phyloP scores from a whole-genome alignment of 192 early-diverging fungal species.

The Gigaspora rosea region DNA sequence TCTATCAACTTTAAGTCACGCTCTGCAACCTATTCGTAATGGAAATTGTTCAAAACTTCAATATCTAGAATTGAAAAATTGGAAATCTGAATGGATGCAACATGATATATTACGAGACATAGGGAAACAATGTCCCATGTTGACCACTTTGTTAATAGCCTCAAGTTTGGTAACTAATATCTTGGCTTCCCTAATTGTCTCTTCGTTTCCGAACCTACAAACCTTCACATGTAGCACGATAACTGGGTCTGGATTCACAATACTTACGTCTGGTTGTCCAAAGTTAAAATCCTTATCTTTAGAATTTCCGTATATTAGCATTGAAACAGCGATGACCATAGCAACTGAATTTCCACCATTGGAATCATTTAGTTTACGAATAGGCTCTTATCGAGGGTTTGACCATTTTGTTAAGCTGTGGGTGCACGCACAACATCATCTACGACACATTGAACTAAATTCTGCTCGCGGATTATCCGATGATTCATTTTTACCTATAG shows the following conservation, averaged over 20 bases:
- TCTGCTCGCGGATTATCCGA: neutral
- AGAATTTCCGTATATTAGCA: slow-evolving; percentile 17
- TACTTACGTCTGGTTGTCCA: neutral
- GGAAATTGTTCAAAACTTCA: slow-evolving; percentile 1
- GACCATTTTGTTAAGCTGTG: neutral
- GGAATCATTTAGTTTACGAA: slow-evolving; percentile 18
- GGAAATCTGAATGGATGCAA: slow-evolving; percentile 15
- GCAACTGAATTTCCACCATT: slow-evolving; percentile 7
- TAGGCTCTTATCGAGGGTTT: slow-evolving; percentile 6
- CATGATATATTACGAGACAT: slow-evolving; percentile 5
- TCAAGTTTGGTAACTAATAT: slow-evolving; percentile 6
- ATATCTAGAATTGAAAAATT: slow-evolving; percentile 3
- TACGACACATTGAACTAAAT: slow-evolving; percentile 7
- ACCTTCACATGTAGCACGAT: neutral
- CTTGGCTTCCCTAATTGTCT: neutral
- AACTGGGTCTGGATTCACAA: slow-evolving; percentile 1
- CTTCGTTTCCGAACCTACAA: neutral
- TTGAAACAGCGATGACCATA: neutral
- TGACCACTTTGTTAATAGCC: neutral
- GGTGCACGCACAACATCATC: neutral
- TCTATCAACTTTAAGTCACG: neutral
- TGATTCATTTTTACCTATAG: slow-evolving; percentile 13
- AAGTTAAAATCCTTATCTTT: slow-evolving; percentile 16
- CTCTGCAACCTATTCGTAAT: neutral
- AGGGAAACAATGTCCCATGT: neutral